Conservation (phyloP, 2,329 filamentous ascomycete species). For the Pyrenochaeta sp. region DNA sequence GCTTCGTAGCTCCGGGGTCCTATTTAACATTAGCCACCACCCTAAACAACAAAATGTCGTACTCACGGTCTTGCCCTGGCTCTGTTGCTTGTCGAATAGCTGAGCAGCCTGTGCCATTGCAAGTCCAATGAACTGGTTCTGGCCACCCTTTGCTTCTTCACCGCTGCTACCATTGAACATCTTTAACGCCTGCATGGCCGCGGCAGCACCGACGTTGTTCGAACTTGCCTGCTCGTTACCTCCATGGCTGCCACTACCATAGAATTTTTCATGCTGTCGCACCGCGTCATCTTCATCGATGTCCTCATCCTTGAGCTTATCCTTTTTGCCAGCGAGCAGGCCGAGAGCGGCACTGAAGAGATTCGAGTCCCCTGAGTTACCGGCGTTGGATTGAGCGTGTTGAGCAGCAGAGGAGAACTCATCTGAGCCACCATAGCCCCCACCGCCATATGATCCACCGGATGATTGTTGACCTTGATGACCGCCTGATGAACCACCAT, state of each 20-base stretch:
- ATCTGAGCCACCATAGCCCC: constrained; percentile 52
- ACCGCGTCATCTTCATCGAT: constrained; percentile 73
- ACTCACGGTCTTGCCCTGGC: constrained; percentile 63
- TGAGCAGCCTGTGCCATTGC: constrained; percentile 90
- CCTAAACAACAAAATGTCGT: not conserved
- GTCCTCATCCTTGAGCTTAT: constrained; percentile 59
- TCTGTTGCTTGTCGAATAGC: constrained; percentile 70
- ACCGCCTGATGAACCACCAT: constrained; percentile 30
- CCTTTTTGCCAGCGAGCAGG: constrained; percentile 63
- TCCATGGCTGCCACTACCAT: constrained; percentile 60
- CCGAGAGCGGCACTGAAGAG: constrained; percentile 67
- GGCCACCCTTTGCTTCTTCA: constrained; percentile 58
- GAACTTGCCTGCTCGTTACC: constrained; percentile 55
- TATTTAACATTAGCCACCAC: constrained; percentile 13
- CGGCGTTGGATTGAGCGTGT: constrained; percentile 64
- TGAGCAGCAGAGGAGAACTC: constrained; percentile 64
- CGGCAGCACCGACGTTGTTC: constrained; percentile 67
- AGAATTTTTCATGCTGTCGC: constrained; percentile 78
- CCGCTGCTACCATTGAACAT: constrained; percentile 70
- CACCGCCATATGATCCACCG: constrained; percentile 55
- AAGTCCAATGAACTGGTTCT: constrained; percentile 83
- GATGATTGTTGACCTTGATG: constrained; percentile 46
- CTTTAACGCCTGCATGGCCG: constrained; percentile 80
- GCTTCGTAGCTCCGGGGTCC: constrained; percentile 72
- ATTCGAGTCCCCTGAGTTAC: constrained; percentile 57